Conservation (phyloP, 1,284 basidiomycete species). For the Sanghuangporus baumii region DNA sequence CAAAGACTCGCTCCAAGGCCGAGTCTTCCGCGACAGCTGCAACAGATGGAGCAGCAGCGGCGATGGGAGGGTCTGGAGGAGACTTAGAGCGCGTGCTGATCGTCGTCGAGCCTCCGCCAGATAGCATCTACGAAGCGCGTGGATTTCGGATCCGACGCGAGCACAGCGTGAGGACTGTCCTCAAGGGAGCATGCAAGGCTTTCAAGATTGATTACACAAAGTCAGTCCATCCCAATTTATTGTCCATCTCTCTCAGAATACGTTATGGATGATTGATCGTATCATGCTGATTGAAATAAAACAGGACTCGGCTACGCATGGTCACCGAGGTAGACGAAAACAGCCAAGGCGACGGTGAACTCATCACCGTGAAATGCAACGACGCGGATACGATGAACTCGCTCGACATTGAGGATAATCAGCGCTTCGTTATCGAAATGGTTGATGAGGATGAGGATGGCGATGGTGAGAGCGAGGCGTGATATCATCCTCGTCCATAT, state of each 20-base stretch:
- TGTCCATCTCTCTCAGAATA: background rate
- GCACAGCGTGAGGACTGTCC: slow-evolving; percentile 12
- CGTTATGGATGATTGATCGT: background rate
- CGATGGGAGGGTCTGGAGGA: background rate
- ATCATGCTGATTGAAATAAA: too few species aligned
- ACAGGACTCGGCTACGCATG: slow-evolving; percentile 10
- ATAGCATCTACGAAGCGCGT: slow-evolving; percentile 5
- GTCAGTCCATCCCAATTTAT: background rate
- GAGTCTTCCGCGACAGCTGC: background rate
- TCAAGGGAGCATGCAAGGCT: slow-evolving; percentile 13
- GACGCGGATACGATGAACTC: slow-evolving; percentile 5
- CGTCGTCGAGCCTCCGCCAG: slow-evolving; percentile 6
- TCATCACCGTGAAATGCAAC: slow-evolving; percentile 10
- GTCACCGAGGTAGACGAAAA: background rate
- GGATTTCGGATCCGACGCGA: slow-evolving; percentile 14
- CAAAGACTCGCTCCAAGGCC: background rate
- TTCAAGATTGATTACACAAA: slow-evolving; percentile 12
- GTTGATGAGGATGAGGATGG: background rate
- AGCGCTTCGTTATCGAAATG: slow-evolving; percentile 6
- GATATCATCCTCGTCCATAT: background rate
- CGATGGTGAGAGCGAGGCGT: background rate
- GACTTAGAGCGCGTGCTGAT: slow-evolving; percentile 9
- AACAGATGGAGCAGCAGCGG: background rate
- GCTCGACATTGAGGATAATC: slow-evolving; percentile 6
- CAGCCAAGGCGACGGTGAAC: background rate